These are phyloP conservation scores for Crithidia bombi DNA, from an alignment of 208 protist species.

Conservation along the genomic window DNA sequence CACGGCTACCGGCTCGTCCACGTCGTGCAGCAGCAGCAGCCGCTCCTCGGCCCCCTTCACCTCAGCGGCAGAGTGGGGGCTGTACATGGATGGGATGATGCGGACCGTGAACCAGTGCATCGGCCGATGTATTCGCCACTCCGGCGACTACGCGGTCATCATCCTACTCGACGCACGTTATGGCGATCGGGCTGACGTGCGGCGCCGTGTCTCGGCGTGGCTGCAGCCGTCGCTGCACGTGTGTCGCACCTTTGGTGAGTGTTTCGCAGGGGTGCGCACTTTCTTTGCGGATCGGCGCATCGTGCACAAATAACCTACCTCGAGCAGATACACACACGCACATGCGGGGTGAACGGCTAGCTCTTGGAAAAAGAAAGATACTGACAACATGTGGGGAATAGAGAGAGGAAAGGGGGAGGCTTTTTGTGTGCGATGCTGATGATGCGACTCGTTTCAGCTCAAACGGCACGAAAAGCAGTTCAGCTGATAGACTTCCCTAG, in stretches of 20 bases:
- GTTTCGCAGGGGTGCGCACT: conserved; percentile 63
- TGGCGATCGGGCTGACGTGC: conserved; percentile 52
- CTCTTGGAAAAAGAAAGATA: neutral
- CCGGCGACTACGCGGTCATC: conserved; percentile 93
- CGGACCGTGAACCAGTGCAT: conserved; percentile 97
- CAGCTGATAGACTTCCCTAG: too few relatives aligned
- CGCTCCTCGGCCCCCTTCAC: conserved; percentile 23
- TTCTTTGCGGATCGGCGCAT: conserved; percentile 50
- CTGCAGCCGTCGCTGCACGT: conserved; percentile 68
- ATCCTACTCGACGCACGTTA: conserved; percentile 94
- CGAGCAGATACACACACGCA: neutral
- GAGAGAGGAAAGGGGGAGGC: too few relatives aligned
- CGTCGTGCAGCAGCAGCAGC: conserved; percentile 6
- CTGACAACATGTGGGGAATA: too few relatives aligned
- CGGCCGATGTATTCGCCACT: conserved; percentile 95
- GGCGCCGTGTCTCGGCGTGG: conserved; percentile 55
- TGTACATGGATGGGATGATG: conserved; percentile 96
- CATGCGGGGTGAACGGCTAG: too few relatives aligned
- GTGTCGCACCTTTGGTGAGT: conserved; percentile 61
- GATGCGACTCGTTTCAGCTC: too few relatives aligned
- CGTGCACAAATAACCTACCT: neutral
- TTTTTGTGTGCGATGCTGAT: too few relatives aligned
- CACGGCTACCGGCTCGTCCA: too few relatives aligned
- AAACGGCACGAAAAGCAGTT: too few relatives aligned
- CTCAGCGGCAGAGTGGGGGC: conserved; percentile 53